Percentiles rank a stretch among this genome's conserved stretches.
These are phyloP conservation scores for Phytomonas sp. DNA, from an alignment of 208 protist genomes.

Conservation along the genomic window DNA sequence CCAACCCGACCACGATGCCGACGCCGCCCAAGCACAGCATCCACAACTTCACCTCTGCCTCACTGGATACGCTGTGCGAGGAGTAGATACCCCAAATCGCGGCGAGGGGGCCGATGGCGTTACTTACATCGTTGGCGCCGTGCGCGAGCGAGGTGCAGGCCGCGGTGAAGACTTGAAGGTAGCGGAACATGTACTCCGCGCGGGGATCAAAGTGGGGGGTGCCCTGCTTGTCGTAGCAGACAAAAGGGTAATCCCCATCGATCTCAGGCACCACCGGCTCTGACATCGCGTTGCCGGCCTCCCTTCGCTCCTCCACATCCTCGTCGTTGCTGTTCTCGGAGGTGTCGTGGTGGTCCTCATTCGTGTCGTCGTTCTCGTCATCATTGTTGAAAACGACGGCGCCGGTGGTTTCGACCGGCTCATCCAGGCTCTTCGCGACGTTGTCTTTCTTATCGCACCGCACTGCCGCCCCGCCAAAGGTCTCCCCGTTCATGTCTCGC, in stretches of 20 bases:
- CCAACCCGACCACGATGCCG: constrained; percentile 59
- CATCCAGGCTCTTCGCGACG: not conserved
- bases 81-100: constrained; percentile 55
- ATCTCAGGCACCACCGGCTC: constrained; percentile 7
- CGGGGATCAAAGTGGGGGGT: constrained; percentile 39
- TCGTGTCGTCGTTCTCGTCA: constrained; percentile 16
- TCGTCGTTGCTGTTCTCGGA: constrained; percentile 1
- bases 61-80: constrained; percentile 20
- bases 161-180: constrained; percentile 60
- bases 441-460: not conserved
- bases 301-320: constrained; percentile 3
- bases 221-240: constrained; percentile 14
- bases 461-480: too few species aligned
- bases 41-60: constrained; percentile 29
- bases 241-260: constrained; percentile 11
- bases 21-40: constrained; percentile 46
- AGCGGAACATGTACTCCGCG: constrained; percentile 55
- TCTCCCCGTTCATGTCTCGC: not conserved
- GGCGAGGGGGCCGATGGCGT: constrained; percentile 46
- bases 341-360: constrained; percentile 14
- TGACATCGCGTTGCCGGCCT: not conserved
- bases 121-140: constrained; percentile 67
- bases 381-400: constrained; percentile 5
- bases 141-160: constrained; percentile 57
- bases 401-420: constrained; percentile 4